Evolutionary conservation across 257 asterid species (phyloP), one percentile per base, ranked within the genome.

Genomic region (Vinca minor): DNA sequence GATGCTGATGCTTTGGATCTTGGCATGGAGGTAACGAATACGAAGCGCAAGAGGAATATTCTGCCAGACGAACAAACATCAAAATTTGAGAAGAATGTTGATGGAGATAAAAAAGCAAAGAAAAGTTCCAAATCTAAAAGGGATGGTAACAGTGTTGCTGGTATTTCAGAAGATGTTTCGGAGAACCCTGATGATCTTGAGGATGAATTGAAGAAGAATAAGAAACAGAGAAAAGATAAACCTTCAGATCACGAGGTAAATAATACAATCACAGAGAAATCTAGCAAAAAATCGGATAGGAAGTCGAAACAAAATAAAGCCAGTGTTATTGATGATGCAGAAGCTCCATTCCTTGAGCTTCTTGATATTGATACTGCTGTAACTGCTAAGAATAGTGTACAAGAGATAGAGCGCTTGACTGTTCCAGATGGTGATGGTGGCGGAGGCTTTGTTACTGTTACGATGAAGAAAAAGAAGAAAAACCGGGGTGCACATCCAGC

Each of bases 331-430:
- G 96, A 89, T 76, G 79, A 76, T 73, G 69, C 78, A 77, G 95
- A 91, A 64, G 72, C 77, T 64, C 81, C 96, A 59, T 86, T 86
- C 34, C 34, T 29, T 17, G 85, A 86, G 69, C 83, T 86, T 70
- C 76, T 86, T 69, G 65, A 55, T 13, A 53, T 65, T 3, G 75
- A 63, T 50, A 36, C 73, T 21, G 39, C 70, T 31, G 80, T 63
- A 48, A 56, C 44, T 55, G 65, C 65, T 34, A 10, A n/a, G 1
- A 50, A 63, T 32, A 39, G 29, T 32, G 69, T 54, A 32, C 71
- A 48, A 70, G 70, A 63, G 32, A 38, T 28, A 14, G 72, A 77
- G 48, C 67, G 31, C 12, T 68, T 39, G 68, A 60, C 64, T 2
- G 69, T 20, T 54, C 73, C 64, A 62, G 74, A 42, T 35, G 48